These are phyloP conservation scores for Aspergillus terreus DNA, from an alignment of 2,329 filamentous ascomycete species.

Conservation along the genomic window DNA sequence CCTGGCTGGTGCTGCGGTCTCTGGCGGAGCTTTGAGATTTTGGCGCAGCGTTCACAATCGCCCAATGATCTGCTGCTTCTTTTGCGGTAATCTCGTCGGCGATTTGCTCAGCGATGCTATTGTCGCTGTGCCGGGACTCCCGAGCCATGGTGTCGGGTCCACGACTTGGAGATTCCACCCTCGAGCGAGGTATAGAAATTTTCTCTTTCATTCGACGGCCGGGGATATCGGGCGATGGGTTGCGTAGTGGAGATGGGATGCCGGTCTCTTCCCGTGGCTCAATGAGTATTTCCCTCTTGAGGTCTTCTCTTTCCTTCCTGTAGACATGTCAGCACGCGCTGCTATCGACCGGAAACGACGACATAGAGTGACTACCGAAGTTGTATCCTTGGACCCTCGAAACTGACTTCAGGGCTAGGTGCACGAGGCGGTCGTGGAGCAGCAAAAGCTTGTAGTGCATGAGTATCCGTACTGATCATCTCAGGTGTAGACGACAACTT, in stretches of 20 bases:
- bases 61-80: conserved; percentile 67
- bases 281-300: conserved; percentile 62
- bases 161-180: conserved; percentile 26
- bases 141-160: conserved; percentile 21
- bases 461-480: background rate
- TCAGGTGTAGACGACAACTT: conserved; percentile 2
- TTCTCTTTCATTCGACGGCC: conserved; percentile 20
- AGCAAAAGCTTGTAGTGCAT: conserved; percentile 22
- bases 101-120: conserved; percentile 42
- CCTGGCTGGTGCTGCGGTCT: conserved; percentile 67
- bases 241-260: conserved; percentile 33
- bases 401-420: conserved; percentile 32
- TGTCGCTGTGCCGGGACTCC: conserved; percentile 11
- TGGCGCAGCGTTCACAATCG: conserved; percentile 77
- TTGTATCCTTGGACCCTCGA: conserved; percentile 55
- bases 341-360: conserved; percentile 13
- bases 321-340: background rate
- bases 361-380: conserved; percentile 38
- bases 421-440: conserved; percentile 22
- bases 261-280: conserved; percentile 41
- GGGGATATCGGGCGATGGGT: conserved; percentile 17
- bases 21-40: conserved; percentile 77
- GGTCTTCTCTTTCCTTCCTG: conserved; percentile 31
- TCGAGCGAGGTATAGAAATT: conserved; percentile 19
- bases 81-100: conserved; percentile 56